phyloP scores from a whole-genome alignment of 164 flowering plant genomes.

The Pachysandra terminalis region DNA sequence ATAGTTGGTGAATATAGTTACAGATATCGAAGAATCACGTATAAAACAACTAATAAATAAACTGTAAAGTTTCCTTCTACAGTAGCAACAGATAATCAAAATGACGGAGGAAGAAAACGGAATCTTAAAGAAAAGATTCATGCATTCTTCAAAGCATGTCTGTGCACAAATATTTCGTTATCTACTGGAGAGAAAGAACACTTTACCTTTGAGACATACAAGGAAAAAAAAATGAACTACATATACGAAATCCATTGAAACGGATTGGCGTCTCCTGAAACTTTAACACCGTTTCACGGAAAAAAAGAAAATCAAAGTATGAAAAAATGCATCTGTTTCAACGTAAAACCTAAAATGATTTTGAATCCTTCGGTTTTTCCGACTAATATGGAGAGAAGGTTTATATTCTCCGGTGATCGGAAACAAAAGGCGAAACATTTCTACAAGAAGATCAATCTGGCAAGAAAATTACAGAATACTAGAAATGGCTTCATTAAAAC shows the following conservation, averaged over 20 bases:
- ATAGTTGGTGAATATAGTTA: conserved; percentile 6
- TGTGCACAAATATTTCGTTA: no score
- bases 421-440: background rate
- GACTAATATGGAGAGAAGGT: no score
- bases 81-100: background rate
- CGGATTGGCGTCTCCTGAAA: background rate
- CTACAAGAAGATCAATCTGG: background rate
- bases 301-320: no score
- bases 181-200: background rate
- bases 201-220: background rate
- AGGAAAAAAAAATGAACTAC: background rate
- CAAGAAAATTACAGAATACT: no score
- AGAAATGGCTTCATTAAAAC: background rate
- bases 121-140: background rate
- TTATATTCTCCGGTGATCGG: background rate
- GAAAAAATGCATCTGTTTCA: background rate
- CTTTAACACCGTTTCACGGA: background rate
- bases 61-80: no score
- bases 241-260: no score
- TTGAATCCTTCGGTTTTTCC: no score
- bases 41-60: background rate
- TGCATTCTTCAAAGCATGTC: no score
- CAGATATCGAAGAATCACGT: conserved; percentile 1
- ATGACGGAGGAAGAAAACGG: background rate
- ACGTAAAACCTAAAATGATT: background rate